Evolutionary conservation across 2,329 filamentous ascomycete species (phyloP), one percentile per base, ranked within the genome.

Genomic region (Paracoccidioides lutzii): DNA sequence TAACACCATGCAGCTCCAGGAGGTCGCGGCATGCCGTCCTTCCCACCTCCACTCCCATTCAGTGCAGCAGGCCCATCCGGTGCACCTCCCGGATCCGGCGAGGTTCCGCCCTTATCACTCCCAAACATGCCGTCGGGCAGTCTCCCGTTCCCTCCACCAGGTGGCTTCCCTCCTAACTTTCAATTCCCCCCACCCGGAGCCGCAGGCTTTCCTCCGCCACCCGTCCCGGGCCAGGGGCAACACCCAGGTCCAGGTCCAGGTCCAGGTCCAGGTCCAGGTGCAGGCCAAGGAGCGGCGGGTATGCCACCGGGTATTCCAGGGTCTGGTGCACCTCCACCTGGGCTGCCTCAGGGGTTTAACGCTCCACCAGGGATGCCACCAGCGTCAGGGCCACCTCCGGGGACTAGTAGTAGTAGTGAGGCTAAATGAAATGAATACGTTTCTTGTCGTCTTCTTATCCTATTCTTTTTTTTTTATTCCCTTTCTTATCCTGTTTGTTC

Each of bases 11-110:
- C 66, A 78, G 78, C 78, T 58, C 80, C 81, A 44, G 78, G 76
- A 57, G 78, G 75, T 55, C 75, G 77, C 62, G 78, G 78, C 59
- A 73, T 76, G 66, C 67, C 67, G 1, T 67, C 69, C 54, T 74
- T 73, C 51, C 78, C 74, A 43, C 78, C 81, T 59, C 78, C 78
- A 4, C 77, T 78, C 6, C 75, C 72, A 9, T 69, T 56, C 59
- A 62, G 41, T 30, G 28, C 44, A 58, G 65, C 28, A 65, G 66
- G 35, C 62, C 58, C 65, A 38, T 55, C 66, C 50, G 74, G 61
- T 62, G 68, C 58, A 32, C 70, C 72, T 14, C 70, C 70, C 37
- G 69, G 67, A 44, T 67, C 67, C 30, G 65, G 66, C n/a, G 64
- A 59, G 61, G 58, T 74, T 49, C 66, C 67, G 45, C 65, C 63